Evolutionary conservation across 257 asterid genomes (phyloP), one percentile per base, ranked within the genome.

Genomic region (Eucommia ulmoides): DNA sequence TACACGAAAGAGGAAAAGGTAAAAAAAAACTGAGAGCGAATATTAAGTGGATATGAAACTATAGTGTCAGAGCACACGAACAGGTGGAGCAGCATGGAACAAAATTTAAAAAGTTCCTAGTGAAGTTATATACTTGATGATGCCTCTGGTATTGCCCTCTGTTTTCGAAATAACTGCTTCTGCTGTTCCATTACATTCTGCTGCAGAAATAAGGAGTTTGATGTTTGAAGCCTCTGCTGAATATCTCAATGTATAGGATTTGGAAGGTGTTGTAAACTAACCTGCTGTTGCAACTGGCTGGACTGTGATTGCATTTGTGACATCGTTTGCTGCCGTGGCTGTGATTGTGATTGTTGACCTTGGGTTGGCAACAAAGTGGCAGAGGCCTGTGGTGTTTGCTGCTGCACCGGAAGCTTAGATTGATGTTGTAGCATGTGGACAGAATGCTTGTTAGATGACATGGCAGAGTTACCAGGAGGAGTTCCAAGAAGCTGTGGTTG

Each of bases 401-500:
- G 38, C 38, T 29, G 38, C 12, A 12, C 38, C 6, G 38, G 38
- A 29, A 29, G 6, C 38, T 29, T 29, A 49, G 78, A n/a, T n/a
- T n/a, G n/a, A n/a, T n/a, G 95, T 63, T 73, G 94, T 56, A 80
- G 60, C 86, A 81, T 68, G 66, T 80, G 83, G 53, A 69, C 71
- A 53, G 84, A 59, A 45, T 77, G 96, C 72, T 83, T 94, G 71
- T 66, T 76, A 65, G 68, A 25, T 58, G 67, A 72, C 72, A 85
- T 61, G 73, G 75, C 73, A 49, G 93, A 55, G 76, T 59, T 72
- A 52, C 80, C 82, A 65, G 83, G 63, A 60, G 82, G 98, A 51
- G 68, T 65, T 50, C 96, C 98, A 70, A 66, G 75, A 79, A 83
- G 59, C 72, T 82, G 81, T 61, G 79, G 45, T 74, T 78, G 94